Evolutionary conservation across 768 basidiomycete genomes (phyloP).

Genomic region (Phanerodontia chrysosporium): DNA sequence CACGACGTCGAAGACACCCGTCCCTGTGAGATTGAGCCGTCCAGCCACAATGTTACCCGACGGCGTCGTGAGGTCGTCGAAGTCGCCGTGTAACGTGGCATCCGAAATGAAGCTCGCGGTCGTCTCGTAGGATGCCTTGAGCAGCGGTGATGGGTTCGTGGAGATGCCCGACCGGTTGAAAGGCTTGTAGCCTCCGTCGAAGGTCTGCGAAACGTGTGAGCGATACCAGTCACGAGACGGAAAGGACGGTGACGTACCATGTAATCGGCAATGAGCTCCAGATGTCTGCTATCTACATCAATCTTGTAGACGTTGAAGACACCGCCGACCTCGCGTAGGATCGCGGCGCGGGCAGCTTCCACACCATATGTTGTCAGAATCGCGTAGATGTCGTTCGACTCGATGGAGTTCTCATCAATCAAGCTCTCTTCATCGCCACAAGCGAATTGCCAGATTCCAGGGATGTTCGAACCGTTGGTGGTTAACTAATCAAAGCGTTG

Average conservation of each 20-base stretch:
- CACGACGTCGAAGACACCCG: slow-evolving; percentile 88
- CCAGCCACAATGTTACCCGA: slow-evolving; percentile 92
- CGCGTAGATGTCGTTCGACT: slow-evolving; percentile 94
- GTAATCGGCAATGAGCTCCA: slow-evolving; percentile 97
- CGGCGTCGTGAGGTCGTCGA: slow-evolving; percentile 86
- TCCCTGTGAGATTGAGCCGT: slow-evolving; percentile 84
- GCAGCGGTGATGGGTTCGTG: slow-evolving; percentile 87
- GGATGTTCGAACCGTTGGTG: slow-evolving; percentile 92
- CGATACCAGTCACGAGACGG: neutral
- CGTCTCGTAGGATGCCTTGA: slow-evolving; percentile 98
- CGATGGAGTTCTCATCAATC: slow-evolving; percentile 75
- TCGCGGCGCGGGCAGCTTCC: slow-evolving; percentile 90
- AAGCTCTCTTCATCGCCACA: slow-evolving; percentile 39
- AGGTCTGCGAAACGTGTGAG: slow-evolving; percentile 58
- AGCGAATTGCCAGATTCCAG: slow-evolving; percentile 79
- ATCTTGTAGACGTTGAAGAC: slow-evolving; percentile 97
- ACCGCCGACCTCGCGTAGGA: slow-evolving; percentile 84
- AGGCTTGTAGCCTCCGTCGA: slow-evolving; percentile 95
- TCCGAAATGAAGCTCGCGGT: slow-evolving; percentile 89
- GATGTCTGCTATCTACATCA: slow-evolving; percentile 88
- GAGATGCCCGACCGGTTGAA: slow-evolving; percentile 97
- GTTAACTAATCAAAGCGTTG: slow-evolving; percentile 46
- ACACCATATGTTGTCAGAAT: slow-evolving; percentile 92
- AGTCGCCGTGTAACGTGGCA: slow-evolving; percentile 92
- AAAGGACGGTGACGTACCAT: slow-evolving; percentile 62